A percentile compares a stretch with the other conserved stretches of the same genome.
Conservation (phyloP, 768 basidiomycete species). For the Ramaria sp. region DNA sequence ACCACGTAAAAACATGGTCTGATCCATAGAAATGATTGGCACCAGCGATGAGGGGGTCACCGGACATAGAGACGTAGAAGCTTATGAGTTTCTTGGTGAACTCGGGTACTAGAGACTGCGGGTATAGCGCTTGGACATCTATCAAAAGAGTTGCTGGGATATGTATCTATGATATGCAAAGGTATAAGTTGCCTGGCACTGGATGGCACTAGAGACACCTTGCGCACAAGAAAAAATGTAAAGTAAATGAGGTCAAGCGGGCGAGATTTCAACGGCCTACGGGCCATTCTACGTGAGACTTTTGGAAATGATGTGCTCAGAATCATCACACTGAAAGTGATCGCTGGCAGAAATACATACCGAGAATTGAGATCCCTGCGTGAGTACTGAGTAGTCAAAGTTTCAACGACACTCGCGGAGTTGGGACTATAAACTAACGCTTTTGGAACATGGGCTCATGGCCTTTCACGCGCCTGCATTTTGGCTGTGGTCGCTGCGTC, state of each 20-base stretch:
- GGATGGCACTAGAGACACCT: neutral
- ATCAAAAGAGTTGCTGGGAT: slow-evolving; percentile 57
- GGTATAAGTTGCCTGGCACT: neutral
- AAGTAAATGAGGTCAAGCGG: slow-evolving; percentile 64
- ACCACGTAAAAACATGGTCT: slow-evolving; percentile 18
- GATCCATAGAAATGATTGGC: slow-evolving; percentile 30
- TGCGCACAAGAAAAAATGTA: slow-evolving; percentile 51
- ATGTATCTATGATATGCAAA: slow-evolving; percentile 38
- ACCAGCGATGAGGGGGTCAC: slow-evolving; percentile 57
- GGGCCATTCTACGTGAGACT: neutral
- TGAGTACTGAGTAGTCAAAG: too few species aligned
- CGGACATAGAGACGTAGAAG: slow-evolving; percentile 46
- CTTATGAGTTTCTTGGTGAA: slow-evolving; percentile 32
- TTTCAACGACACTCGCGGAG: neutral
- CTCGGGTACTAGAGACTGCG: slow-evolving; percentile 37
- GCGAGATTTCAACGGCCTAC: slow-evolving; percentile 25
- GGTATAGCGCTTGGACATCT: slow-evolving; percentile 58
- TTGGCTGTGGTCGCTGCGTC: slow-evolving; percentile 14
- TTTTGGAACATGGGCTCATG: slow-evolving; percentile 5
- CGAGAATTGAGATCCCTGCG: too few species aligned
- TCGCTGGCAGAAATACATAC: neutral
- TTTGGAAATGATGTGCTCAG: neutral
- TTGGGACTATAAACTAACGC: neutral
- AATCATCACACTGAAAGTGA: neutral
- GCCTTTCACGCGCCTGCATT: slow-evolving; percentile 6